These are phyloP conservation scores for Gentiana straminea DNA, from an alignment of 257 asterid genomes.

Conservation along the genomic window DNA sequence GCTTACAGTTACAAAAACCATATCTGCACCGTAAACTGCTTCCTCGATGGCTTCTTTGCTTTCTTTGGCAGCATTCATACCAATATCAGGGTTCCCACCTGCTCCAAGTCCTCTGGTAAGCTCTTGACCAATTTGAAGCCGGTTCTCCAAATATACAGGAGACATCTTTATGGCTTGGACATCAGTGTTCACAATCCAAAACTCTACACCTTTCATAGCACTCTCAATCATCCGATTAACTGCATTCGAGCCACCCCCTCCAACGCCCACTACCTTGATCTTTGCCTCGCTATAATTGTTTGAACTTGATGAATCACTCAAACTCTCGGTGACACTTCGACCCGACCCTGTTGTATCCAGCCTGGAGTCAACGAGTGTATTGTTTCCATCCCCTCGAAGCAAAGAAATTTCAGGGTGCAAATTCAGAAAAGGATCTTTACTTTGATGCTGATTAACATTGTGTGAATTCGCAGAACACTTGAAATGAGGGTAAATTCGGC, in stretches of 20 bases:
- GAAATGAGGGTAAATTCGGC: constrained; percentile 25
- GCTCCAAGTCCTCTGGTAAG: constrained; percentile 97
- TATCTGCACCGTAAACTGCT: constrained; percentile 53
- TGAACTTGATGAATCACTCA: constrained; percentile 30
- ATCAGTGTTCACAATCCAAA: constrained; percentile 95
- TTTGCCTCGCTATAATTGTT: constrained; percentile 65
- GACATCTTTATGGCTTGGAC: constrained; percentile 89
- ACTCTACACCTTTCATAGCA: constrained; percentile 85
- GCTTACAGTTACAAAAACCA: constrained; percentile 49
- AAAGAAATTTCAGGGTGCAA: constrained; percentile 74
- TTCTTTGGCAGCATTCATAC: constrained; percentile 86
- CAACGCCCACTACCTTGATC: constrained; percentile 93
- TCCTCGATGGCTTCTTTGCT: constrained; percentile 74
- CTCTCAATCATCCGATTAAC: constrained; percentile 97
- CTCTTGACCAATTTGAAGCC: constrained; percentile 86
- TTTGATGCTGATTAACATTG: constrained; percentile 38
- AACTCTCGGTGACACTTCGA: constrained; percentile 44
- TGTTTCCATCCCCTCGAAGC: constrained; percentile 67
- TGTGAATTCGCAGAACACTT: constrained; percentile 63
- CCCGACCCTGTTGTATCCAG: constrained; percentile 36
- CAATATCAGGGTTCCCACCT: constrained; percentile 95
- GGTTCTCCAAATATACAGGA: constrained; percentile 52
- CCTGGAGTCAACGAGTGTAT: constrained; percentile 28
- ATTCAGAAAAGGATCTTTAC: constrained; percentile 64
- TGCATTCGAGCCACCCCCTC: constrained; percentile 98